Percentiles rank a stretch among this genome's conserved stretches.
These are phyloP conservation scores for Phytophthora palmivora DNA, from an alignment of 352 stramenopile genomes.

Conservation along the genomic window DNA sequence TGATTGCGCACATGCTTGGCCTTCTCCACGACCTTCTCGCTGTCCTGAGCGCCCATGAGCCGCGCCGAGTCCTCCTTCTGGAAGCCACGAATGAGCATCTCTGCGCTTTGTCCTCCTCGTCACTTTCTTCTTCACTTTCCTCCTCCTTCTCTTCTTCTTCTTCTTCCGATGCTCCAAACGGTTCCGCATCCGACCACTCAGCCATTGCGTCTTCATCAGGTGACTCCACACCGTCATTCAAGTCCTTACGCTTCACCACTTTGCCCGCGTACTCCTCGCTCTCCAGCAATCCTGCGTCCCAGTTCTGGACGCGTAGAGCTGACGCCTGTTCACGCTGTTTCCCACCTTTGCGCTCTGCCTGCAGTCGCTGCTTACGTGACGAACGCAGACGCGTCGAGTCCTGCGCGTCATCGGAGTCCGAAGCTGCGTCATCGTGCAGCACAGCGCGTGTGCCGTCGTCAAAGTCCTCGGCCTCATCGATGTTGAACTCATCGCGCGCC, in stretches of 20 bases:
- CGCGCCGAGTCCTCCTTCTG: constrained; percentile 80
- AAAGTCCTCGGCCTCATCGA: constrained; percentile 85
- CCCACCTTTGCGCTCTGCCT: constrained; percentile 31
- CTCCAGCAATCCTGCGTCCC: constrained; percentile 60
- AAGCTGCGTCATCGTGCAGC: constrained; percentile 32
- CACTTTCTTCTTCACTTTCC: constrained; percentile 42
- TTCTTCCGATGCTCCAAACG: constrained; percentile 76
- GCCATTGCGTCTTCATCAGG: constrained; percentile 80
- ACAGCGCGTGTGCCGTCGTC: constrained; percentile 78
- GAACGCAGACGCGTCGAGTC: constrained; percentile 49
- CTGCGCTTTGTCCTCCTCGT: constrained; percentile 63
- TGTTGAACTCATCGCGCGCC: constrained; percentile 68
- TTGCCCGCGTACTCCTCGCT: constrained; percentile 74
- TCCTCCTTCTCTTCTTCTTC: constrained; percentile 49
- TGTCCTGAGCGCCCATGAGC: constrained; percentile 81
- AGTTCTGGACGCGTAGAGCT: constrained; percentile 80
- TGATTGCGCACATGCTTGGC: constrained; percentile 83
- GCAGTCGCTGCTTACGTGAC: constrained; percentile 67
- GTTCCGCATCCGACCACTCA: constrained; percentile 85
- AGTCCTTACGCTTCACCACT: constrained; percentile 76
- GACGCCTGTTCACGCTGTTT: constrained; percentile 60
- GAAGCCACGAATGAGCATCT: constrained; percentile 82
- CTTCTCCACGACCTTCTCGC: constrained; percentile 79
- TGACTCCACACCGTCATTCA: constrained; percentile 53
- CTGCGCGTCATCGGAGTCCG: constrained; percentile 21